Evolutionary conservation across 2,329 filamentous ascomycete species (phyloP), one percentile per base, ranked within the genome.

Genomic region (Aspergillus uvarum): DNA sequence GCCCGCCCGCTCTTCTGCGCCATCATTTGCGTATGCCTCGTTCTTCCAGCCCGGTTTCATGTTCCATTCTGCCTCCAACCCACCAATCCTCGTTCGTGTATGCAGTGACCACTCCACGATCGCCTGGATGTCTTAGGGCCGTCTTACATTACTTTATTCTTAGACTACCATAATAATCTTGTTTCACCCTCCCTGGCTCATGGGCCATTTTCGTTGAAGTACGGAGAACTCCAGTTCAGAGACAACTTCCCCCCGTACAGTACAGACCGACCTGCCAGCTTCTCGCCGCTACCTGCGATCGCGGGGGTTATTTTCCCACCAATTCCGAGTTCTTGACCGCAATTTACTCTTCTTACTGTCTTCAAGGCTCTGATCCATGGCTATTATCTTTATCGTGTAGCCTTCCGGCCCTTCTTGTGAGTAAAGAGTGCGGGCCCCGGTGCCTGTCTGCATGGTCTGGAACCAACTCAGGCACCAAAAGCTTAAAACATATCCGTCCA

Each of bases 1-100:
- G 57, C 60, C 58, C 50, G 50, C 54, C 51, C 52, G 51, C 57
- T 22, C 47, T 51, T 42, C 56, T 54, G 59, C 60, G 59, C 54
- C 57, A 54, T 57, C 56, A 35, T 57, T 59, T 63, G 56, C 58
- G 61, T 60, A 63, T 55, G 53, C 53, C 21, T 35, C 42, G 29
- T 51, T 52, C 3, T 32, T 31, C 47, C 51, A 29, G 22, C 26
- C 32, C 35, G 26, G 35, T 32, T 44, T 44, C 38, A 44, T 44
- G 38, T 16, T 44, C 38, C 38, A 44, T 44, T 51, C 51, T 47
- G 16, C 16, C 21, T 54, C n/a, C 26, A 52, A 42, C 52, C 21
- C 31, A 51, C 14, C 38, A 44, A 44, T 44, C 19, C 29, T 24
- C 26, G 24, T 29, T 10, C 35, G 32, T 56, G 42, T 11, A 31